phyloP scores from a whole-genome alignment of 768 basidiomycete genomes.

The Hygrophorus pudorinus region DNA sequence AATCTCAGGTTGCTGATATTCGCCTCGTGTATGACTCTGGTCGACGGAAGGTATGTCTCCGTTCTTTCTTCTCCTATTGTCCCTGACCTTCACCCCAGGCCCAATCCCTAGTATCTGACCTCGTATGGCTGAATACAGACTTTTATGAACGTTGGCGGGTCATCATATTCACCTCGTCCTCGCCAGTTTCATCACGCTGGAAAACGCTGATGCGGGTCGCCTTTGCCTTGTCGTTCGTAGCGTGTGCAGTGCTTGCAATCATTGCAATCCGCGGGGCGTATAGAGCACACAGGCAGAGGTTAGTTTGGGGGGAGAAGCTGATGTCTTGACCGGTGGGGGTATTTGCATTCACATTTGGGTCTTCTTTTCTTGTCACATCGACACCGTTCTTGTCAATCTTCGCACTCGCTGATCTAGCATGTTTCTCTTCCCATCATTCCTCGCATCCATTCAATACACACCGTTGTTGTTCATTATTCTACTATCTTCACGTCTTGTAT shows the following conservation, averaged over 20 bases:
- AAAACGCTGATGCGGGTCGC: conserved; percentile 50
- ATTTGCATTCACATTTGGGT: no score
- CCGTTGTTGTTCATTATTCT: background rate
- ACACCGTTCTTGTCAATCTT: background rate
- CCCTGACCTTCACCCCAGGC: conserved; percentile 34
- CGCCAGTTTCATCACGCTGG: conserved; percentile 68
- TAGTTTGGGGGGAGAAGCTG: conserved; percentile 73
- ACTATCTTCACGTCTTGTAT: background rate
- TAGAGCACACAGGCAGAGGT: conserved; percentile 61
- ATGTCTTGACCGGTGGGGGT: no score
- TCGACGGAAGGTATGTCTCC: conserved; percentile 42
- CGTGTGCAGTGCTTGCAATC: conserved; percentile 51
- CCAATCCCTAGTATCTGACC: conserved; percentile 46
- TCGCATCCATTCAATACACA: background rate
- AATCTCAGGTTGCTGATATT: conserved; percentile 52
- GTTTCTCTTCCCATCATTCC: background rate
- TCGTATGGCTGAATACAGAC: conserved; percentile 71
- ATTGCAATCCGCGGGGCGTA: conserved; percentile 58
- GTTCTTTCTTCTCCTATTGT: conserved; percentile 1
- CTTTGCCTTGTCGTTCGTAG: conserved; percentile 47
- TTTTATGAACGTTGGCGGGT: conserved; percentile 67
- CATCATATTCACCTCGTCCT: conserved; percentile 62
- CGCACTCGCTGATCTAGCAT: background rate
- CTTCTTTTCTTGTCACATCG: background rate
- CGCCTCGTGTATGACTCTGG: conserved; percentile 64